phyloP scores from a whole-genome alignment of 2,329 filamentous ascomycete species.

The Penicillium sclerotigenum region DNA sequence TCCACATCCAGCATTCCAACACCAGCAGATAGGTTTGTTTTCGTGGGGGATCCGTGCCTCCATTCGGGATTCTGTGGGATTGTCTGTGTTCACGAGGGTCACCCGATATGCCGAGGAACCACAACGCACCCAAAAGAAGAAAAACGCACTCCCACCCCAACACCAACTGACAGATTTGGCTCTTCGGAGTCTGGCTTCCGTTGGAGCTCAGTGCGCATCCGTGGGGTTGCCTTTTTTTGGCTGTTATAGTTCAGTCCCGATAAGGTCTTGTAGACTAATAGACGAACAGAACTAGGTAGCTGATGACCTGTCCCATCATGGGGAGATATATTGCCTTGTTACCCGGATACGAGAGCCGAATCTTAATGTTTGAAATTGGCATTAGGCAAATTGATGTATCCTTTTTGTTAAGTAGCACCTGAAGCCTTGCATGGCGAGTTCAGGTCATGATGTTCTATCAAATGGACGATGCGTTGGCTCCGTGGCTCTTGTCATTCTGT shows the following conservation, averaged over 20 bases:
- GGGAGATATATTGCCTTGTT: conserved; percentile 2
- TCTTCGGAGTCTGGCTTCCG: not conserved
- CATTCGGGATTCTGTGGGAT: conserved; percentile 7
- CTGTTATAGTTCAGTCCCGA: not conserved
- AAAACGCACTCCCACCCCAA: not conserved
- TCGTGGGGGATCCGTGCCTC: conserved; percentile 6
- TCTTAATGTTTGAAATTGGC: not conserved
- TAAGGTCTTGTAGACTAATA: not conserved
- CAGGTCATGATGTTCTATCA: conserved; percentile 5
- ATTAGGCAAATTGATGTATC: not conserved
- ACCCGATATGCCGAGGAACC: conserved; percentile 19
- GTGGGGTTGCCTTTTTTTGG: not conserved
- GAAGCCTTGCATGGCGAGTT: not conserved
- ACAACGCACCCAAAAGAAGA: not conserved
- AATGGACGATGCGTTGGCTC: conserved; percentile 2
- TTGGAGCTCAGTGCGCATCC: not conserved
- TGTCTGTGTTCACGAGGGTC: conserved; percentile 13
- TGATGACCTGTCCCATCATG: conserved; percentile 1
- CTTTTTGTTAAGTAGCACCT: not conserved
- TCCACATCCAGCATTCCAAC: not conserved
- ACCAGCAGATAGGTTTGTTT: not conserved
- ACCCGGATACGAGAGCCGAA: conserved; percentile 5
- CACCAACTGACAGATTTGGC: not conserved
- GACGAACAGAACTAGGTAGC: not conserved
- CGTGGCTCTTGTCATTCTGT: not conserved